phyloP scores from a whole-genome alignment of 495 filamentous ascomycete species.

The Aspergillus heteromorphus region DNA sequence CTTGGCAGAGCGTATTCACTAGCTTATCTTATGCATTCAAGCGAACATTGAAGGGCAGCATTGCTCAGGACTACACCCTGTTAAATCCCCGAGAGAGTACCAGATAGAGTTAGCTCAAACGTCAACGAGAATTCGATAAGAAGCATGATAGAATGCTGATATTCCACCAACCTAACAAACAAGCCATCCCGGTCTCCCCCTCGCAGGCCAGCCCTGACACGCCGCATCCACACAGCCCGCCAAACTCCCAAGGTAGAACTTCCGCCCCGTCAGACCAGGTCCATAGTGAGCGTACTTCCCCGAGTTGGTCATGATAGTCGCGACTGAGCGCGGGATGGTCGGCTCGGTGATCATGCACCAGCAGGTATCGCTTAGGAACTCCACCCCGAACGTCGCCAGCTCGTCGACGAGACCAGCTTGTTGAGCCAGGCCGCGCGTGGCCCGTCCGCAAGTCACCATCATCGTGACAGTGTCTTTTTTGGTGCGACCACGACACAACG shows the following conservation, averaged over 20 bases:
- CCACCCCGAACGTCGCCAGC: slow-evolving; percentile 1
- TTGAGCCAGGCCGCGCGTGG: background rate
- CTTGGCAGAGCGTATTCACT: too few species aligned
- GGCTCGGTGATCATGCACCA: slow-evolving; percentile 13
- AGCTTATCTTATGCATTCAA: too few species aligned
- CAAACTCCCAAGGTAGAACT: slow-evolving; percentile 8
- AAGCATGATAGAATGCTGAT: too few species aligned
- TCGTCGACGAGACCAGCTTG: background rate
- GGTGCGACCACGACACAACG: background rate
- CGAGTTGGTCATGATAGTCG: slow-evolving; percentile 8
- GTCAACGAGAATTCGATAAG: too few species aligned
- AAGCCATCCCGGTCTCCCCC: too few species aligned
- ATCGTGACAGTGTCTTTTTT: background rate
- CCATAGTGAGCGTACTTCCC: slow-evolving; percentile 12
- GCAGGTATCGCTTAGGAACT: slow-evolving; percentile 10
- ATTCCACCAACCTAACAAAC: too few species aligned
- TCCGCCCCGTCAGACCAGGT: slow-evolving; percentile 4
- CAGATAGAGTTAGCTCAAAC: too few species aligned
- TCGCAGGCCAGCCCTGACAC: background rate
- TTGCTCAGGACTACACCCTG: too few species aligned
- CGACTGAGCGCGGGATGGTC: background rate
- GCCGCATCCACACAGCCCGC: slow-evolving; percentile 5
- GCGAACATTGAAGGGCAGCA: too few species aligned
- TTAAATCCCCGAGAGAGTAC: too few species aligned
- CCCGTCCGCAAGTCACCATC: slow-evolving; percentile 3